These are phyloP conservation scores for Hymenoscyphus fraxineus DNA, from an alignment of 2,329 filamentous ascomycete genomes.

Conservation along the genomic window DNA sequence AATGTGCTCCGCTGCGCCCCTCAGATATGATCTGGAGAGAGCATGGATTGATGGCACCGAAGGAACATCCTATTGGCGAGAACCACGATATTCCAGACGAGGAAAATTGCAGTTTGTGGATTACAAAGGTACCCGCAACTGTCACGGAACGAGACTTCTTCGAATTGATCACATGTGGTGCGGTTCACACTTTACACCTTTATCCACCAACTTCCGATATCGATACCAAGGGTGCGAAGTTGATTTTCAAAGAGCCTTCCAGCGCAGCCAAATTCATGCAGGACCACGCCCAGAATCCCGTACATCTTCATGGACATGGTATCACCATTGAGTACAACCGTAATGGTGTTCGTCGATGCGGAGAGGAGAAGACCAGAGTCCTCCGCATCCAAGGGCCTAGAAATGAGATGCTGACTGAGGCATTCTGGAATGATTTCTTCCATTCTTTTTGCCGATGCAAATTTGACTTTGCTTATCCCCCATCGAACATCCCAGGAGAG, in stretches of 20 bases:
- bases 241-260: slow-evolving; percentile 1
- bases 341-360: background rate
- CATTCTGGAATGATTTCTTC: background rate
- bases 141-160: background rate
- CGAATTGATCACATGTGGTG: background rate
- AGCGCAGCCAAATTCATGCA: background rate
- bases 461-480: background rate
- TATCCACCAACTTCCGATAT: background rate
- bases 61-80: background rate
- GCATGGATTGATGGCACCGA: background rate
- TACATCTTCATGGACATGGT: background rate
- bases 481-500: background rate
- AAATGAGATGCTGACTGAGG: background rate
- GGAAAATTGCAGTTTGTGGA: slow-evolving; percentile 2
- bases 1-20: background rate
- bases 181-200: background rate
- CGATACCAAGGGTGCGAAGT: background rate
- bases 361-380: slow-evolving; percentile 4
- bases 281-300: background rate
- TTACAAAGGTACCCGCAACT: background rate
- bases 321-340: slow-evolving; percentile 2
- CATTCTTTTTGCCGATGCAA: background rate
- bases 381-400: slow-evolving; percentile 11
- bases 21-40: background rate
- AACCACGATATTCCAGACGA: background rate